Evolutionary conservation across 371 early-diverging fungal genomes (phyloP), one percentile per base, ranked within the genome.

Genomic region (Entomophthora muscae): DNA sequence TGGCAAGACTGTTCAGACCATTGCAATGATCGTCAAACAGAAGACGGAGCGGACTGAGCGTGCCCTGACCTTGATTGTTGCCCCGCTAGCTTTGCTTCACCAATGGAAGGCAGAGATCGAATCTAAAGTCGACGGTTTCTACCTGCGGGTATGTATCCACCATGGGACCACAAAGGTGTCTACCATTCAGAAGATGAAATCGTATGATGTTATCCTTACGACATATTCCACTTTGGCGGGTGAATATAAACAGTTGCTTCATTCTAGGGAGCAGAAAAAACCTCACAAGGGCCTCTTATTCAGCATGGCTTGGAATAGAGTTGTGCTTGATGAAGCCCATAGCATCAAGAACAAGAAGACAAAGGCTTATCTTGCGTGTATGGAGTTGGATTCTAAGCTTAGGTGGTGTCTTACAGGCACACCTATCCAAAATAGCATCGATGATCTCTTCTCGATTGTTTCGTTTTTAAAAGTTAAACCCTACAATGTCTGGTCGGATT

Each of bases 1-100:
- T 53, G 94, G 94, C 27, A 93, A 95, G 72, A 93, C 95, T 0
- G 72, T 93, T 26, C 88, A 91, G 67, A 82, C 86, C 0, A 87
- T 95, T 52, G 82, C 83, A 1, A 73, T 89, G 26, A 76, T 92
- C 7, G 70, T 83, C 5, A 54, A 66, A 65, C 24, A 66, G 23
- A 53, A 52, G 53, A 32, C 52, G 28, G n/a, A 69, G 66, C 42
- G 63, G 71, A 42, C 69, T 73, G 66, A 69, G 51, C 56, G 58
- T 24, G 70, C 75, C 52, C 69, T 74, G 0, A 86, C 85, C 24
- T 69, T 87, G n/a, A 73, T 86, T 57, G 76, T 86, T 23, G 76
- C 81, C 0, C 85, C 88, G 1, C 65, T 82, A 26, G 73, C 84
- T 1, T 66, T 85, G n/a, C 68, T 86, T 12, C 72, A 75, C 32